Evolutionary conservation across 257 asterid species (phyloP), one percentile per base, ranked within the genome.

Genomic region (Nicotiana benthamiana): DNA sequence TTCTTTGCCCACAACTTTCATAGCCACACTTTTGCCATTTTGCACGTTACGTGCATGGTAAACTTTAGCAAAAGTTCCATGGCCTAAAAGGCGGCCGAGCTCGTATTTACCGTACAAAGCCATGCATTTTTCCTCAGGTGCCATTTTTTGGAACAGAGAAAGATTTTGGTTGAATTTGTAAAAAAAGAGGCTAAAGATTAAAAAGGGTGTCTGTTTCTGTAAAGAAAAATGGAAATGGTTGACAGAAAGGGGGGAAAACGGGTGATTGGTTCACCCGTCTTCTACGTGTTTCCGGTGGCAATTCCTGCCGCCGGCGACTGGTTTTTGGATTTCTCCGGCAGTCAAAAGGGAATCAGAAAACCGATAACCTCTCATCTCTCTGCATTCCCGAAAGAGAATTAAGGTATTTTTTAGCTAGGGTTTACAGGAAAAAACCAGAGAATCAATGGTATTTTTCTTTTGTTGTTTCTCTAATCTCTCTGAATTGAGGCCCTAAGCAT

Each of bases 211-310:
- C 27, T 63, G 59, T 22, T 8, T 40, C 6, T 60, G 83, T 52
- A 18, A 65, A 17, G 9, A 17, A 30, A 28, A 64, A 28, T 2
- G 7, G 72, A 18, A 16, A 30, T 30, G 27, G 22, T 17, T 8
- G 3, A 67, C 18, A 17, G 17, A 36, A 13, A 67, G 62, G 52
- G 52, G 61, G 17, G 9, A 32, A 59, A 22, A 3, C 32, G 18
- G 68, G 76, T 65, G 67, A 32, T 12, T 59, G 20, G 6, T 83
- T 94, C 97, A 92, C 91, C 98, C 98, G 97, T 94, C 98, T 75
- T 92, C 97, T 4, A 92, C 97, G 96, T 94, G 93, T 84, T 94
- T 94, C 84, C 98, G 97, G 89, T 93, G 98, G 79, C 97, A 93
- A 75, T 86, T 93, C 52, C 98, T 88, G 88, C 95, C 97, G 84